Conservation (phyloP, 2,329 filamentous ascomycete species). For the Botrytis hyacinthi region DNA sequence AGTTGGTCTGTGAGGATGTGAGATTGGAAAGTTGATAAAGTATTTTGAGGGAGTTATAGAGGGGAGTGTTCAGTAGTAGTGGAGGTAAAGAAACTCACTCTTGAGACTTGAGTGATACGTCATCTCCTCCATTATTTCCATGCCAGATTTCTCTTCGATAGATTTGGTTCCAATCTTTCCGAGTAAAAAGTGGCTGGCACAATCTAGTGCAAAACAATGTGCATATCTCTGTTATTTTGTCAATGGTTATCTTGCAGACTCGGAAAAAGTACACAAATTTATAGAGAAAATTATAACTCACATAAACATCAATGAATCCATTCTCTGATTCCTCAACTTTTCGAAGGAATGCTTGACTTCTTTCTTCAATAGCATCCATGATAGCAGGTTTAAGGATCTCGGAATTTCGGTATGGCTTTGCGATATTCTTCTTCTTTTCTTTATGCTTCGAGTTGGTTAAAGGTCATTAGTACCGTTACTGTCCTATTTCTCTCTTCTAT, state of each 20-base stretch:
- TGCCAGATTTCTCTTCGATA: constrained; percentile 53
- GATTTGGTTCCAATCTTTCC: constrained; percentile 59
- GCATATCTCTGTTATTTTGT: constrained; percentile 38
- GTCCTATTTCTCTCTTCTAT: not conserved
- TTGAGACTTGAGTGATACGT: constrained; percentile 66
- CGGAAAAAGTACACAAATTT: too few species aligned
- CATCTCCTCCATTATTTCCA: constrained; percentile 66
- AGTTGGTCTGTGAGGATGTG: constrained; percentile 48
- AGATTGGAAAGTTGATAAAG: not conserved
- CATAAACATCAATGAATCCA: constrained; percentile 59
- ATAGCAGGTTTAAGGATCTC: constrained; percentile 59
- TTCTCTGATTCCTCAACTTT: constrained; percentile 49
- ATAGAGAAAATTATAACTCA: constrained; percentile 35
- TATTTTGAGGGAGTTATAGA: not conserved
- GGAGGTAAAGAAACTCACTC: constrained; percentile 46
- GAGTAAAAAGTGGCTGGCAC: constrained; percentile 67
- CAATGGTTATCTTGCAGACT: not conserved
- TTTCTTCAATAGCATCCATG: constrained; percentile 55
- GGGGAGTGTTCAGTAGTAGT: not conserved
- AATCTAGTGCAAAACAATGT: constrained; percentile 68
- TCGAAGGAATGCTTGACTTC: constrained; percentile 54
- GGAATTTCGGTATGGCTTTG: constrained; percentile 66
- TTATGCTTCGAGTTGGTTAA: constrained; percentile 49
- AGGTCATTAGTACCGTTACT: not conserved
- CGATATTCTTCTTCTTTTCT: constrained; percentile 60